Base-by-base conservation (phyloP, 352 stramenopile genomes). In the Phytopythium montanum region DNA sequence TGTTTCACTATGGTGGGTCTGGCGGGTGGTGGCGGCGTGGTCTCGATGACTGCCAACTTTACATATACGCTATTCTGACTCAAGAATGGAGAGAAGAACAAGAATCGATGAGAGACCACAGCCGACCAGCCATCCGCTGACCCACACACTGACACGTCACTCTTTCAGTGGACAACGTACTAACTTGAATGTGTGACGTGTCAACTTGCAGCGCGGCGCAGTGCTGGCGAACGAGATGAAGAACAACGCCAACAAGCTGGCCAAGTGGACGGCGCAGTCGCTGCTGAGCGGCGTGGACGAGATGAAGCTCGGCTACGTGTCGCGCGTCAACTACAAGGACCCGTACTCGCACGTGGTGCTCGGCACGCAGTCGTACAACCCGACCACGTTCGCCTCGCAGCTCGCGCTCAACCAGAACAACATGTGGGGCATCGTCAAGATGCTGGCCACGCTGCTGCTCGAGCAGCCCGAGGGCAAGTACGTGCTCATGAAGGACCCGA, bases 261-360 rank as follows among this genome's bases (percentile, higher is more conserved):
- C 96, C 55, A 98, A 98, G 75, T 99, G 96, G 96, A 99, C 95
- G 23, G 96, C 96, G 19, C 95, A 99, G 78, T 94, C 94, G 19
- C 75, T 99, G 21, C 76, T 99, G 59, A 82, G 94, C 9, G 97
- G 96, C 54, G 92, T 97, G 28, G 95, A 98, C 70, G 88, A 98
- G 72, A 99, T 99, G 94, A 99, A 99, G 83, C 81, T 99, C 68
- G 97, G 96, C 48, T 99, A 98, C 64, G 97, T 99, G 23, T 97
- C 91, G 23, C 93, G 97, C 50, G 76, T 79, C 14, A 93, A 87
- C 59, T 88, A 91, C 55, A 99, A 98, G 75, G 96, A 99, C 76
- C 82, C 89, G 50, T 98, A 98, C 68, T 92, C 97, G 52, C 96
- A 99, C 76, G 78, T 94, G 42, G 88, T 99, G 65, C 70, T 99